These are phyloP conservation scores for Bidens hawaiensis DNA, from an alignment of 140 eudicot species.

Conservation along the genomic window DNA sequence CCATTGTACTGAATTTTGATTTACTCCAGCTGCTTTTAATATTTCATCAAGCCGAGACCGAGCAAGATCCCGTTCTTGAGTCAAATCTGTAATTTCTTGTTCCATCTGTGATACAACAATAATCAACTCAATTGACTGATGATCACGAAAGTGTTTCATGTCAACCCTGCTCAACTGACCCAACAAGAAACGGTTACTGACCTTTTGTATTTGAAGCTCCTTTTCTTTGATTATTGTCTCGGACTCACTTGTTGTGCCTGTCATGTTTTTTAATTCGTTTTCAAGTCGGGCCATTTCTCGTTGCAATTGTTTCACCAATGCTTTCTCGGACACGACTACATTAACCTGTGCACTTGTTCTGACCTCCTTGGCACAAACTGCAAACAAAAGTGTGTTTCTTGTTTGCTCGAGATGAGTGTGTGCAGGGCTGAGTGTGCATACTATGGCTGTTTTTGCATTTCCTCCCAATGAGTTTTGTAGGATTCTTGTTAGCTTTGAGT, in stretches of 20 bases:
- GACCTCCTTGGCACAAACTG: slow-evolving; percentile 85
- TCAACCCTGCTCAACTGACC: no score
- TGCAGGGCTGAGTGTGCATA: slow-evolving; percentile 94
- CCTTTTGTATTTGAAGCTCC: slow-evolving; percentile 73
- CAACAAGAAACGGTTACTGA: slow-evolving; percentile 13
- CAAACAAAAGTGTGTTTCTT: slow-evolving; percentile 85
- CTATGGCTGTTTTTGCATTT: slow-evolving; percentile 84
- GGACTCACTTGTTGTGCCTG: slow-evolving; percentile 31
- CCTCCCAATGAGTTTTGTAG: slow-evolving; percentile 89
- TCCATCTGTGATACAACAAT: slow-evolving; percentile 51
- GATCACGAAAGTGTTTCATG: background rate
- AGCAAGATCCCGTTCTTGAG: slow-evolving; percentile 72
- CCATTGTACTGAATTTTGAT: slow-evolving; percentile 38
- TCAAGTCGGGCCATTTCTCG: slow-evolving; percentile 61
- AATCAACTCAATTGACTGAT: background rate
- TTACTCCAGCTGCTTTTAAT: slow-evolving; percentile 37
- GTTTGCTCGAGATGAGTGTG: slow-evolving; percentile 83
- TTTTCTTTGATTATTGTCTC: slow-evolving; percentile 46
- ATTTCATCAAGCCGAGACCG: slow-evolving; percentile 57
- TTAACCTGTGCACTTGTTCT: slow-evolving; percentile 67
- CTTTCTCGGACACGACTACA: slow-evolving; percentile 71
- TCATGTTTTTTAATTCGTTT: slow-evolving; percentile 50
- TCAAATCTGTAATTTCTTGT: slow-evolving; percentile 59
- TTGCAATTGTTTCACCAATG: slow-evolving; percentile 62
- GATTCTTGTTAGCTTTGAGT: slow-evolving; percentile 92